These are phyloP conservation scores for Tylopilus sp. DNA, from an alignment of 768 basidiomycete genomes.

Conservation along the genomic window DNA sequence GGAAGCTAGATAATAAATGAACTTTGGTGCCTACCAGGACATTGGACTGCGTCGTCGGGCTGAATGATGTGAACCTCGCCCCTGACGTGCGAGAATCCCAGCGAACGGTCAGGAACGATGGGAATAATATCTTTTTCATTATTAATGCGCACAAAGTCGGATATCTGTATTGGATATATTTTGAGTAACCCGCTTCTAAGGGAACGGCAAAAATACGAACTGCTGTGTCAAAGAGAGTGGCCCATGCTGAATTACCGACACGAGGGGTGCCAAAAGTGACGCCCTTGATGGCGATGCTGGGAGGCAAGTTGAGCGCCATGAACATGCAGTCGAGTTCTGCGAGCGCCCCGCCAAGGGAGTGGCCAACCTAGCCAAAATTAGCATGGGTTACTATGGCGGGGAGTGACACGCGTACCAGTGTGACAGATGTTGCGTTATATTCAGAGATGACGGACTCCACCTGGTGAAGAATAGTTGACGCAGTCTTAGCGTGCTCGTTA, in stretches of 20 bases:
- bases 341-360: slow-evolving; percentile 52
- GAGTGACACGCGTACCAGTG: slow-evolving; percentile 31
- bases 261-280: slow-evolving; percentile 32
- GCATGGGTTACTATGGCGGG: background rate
- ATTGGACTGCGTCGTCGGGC: slow-evolving; percentile 35
- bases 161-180: slow-evolving; percentile 8
- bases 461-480: slow-evolving; percentile 40
- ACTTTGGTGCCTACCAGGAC: slow-evolving; percentile 33
- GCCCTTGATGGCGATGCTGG: slow-evolving; percentile 30
- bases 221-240: slow-evolving; percentile 24
- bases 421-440: slow-evolving; percentile 39
- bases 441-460: slow-evolving; percentile 38
- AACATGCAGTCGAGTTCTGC: slow-evolving; percentile 50
- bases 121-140: slow-evolving; percentile 47
- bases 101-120: slow-evolving; percentile 48
- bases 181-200: background rate
- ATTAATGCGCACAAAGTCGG: slow-evolving; percentile 28
- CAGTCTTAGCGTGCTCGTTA: slow-evolving; percentile 46
- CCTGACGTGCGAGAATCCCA: slow-evolving; percentile 43
- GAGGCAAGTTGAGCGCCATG: slow-evolving; percentile 46
- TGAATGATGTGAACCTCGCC: slow-evolving; percentile 44
- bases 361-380: slow-evolving; percentile 35
- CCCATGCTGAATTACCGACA: slow-evolving; percentile 29
- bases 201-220: slow-evolving; percentile 10
- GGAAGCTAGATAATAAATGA: background rate